Base-by-base conservation (phyloP, 257 asterid genomes). In the Hygrophila difformis region DNA sequence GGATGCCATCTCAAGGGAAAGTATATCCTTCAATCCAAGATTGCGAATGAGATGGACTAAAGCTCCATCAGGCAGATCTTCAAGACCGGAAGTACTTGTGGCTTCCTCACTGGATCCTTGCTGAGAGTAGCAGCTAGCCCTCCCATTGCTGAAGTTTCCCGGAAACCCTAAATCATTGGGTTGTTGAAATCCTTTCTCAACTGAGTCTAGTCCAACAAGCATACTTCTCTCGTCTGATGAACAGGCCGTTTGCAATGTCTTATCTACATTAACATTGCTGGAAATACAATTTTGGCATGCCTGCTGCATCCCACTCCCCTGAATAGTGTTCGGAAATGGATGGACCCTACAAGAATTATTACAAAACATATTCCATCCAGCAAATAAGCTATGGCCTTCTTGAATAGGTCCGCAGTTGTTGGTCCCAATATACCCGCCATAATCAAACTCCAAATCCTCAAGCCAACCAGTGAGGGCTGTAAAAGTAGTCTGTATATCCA, bases 391-490 rank as follows among this genome's bases (percentile, higher is more conserved):
- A 51, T 57, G 62, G 50, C 66, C 66, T 31, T 67, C 79, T 18
- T 63, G 60, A 41, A 51, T 60, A 13, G 46, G 40, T 42, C 38
- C 38, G 9, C 16, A 45, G 45, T 26, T 42, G 47, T 45, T 65
- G 21, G 49, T 55, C 45, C 57, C 43, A 59, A 66, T 52, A 24
- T 47, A 53, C 22, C 61, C 77, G 18, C 72, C 75, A 58, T 55
- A 67, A 45, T 73, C 76, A 63, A 53, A 60, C 33, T 71, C 76
- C 68, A 76, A 60, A 54, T 66, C 75, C 67, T 61, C 76, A 43
- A 81, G 76, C 80, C 76, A 77, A 31, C 75, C 73, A 1, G 75
- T 69, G 50, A 81, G 62, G 29, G 85, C 91, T 9, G 92, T 76
- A 48, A 76, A 20, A 16, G 93, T 74, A 29, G 81, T 65, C 53